phyloP scores from a whole-genome alignment of 345 rosid species.

The Euphorbia lathyris region DNA sequence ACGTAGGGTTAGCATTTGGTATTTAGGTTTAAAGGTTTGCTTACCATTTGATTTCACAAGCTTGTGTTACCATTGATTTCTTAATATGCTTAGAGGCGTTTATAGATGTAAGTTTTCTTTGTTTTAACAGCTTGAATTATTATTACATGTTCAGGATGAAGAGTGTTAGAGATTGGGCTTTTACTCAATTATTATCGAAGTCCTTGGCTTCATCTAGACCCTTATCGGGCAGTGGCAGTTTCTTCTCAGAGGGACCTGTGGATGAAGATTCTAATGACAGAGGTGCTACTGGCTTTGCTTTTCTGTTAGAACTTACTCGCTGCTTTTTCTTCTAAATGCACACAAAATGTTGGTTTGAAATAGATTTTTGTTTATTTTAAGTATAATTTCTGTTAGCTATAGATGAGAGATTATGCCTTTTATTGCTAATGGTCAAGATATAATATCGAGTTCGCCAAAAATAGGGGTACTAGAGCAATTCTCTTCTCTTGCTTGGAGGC shows the following conservation, averaged over 20 bases:
- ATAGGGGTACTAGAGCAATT: not conserved
- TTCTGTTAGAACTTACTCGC: not conserved
- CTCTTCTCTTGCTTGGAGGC: not conserved
- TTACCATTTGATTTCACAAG: not conserved
- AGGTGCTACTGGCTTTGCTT: slow-evolving; percentile 30
- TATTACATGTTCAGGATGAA: slow-evolving; percentile 46
- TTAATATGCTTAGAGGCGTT: too few species aligned
- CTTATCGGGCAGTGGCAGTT: slow-evolving; percentile 47
- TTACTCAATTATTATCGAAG: slow-evolving; percentile 47
- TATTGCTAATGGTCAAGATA: not conserved
- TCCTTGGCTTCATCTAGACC: slow-evolving; percentile 65
- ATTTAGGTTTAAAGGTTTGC: not conserved
- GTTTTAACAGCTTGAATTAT: not conserved
- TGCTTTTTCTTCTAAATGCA: not conserved
- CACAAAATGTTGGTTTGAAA: not conserved
- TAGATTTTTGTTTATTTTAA: not conserved
- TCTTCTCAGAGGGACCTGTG: slow-evolving; percentile 27
- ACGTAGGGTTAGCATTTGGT: not conserved
- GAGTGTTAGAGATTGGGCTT: slow-evolving; percentile 76
- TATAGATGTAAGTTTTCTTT: not conserved
- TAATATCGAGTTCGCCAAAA: not conserved
- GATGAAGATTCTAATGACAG: slow-evolving; percentile 39
- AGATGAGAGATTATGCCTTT: not conserved
- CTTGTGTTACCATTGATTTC: not conserved
- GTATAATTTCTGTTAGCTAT: not conserved